Conservation (phyloP, 352 stramenopile genomes). For the Plasmopara muralis region DNA sequence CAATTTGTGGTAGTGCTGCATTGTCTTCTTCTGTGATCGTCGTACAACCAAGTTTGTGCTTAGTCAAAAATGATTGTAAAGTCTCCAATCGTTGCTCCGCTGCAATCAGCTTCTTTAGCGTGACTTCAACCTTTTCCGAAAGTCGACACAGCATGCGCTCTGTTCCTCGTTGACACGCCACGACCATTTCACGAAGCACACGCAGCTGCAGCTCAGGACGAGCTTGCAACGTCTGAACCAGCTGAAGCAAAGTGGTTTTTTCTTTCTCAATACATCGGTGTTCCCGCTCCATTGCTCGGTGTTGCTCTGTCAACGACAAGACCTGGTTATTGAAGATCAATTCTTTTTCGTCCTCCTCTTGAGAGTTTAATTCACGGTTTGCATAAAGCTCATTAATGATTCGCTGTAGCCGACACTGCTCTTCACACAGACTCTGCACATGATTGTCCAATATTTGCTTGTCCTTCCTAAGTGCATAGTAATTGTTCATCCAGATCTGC, state of each 20-base stretch:
- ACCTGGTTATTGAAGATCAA: slow-evolving; percentile 12
- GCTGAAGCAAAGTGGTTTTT: slow-evolving; percentile 17
- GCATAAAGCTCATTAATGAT: slow-evolving; percentile 19
- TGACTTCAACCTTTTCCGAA: slow-evolving; percentile 13
- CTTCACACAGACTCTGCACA: slow-evolving; percentile 20
- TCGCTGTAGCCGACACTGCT: slow-evolving; percentile 26
- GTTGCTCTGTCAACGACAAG: slow-evolving; percentile 15
- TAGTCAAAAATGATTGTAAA: slow-evolving; percentile 9
- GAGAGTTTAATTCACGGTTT: slow-evolving; percentile 7
- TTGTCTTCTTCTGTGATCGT: slow-evolving; percentile 4
- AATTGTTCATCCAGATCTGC: slow-evolving; percentile 71
- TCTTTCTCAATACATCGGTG: slow-evolving; percentile 16
- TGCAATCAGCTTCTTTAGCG: slow-evolving; percentile 14
- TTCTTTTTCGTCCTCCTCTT: slow-evolving; percentile 6
- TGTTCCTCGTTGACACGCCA: slow-evolving; percentile 26
- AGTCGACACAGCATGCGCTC: slow-evolving; percentile 25
- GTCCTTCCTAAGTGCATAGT: slow-evolving; percentile 30
- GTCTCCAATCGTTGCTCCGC: slow-evolving; percentile 15
- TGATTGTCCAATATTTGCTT: slow-evolving; percentile 31
- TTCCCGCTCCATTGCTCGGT: slow-evolving; percentile 16
- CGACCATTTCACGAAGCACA: slow-evolving; percentile 37
- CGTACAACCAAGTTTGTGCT: background rate
- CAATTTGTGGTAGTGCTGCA: slow-evolving; percentile 12
- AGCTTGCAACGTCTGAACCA: slow-evolving; percentile 41
- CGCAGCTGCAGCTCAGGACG: slow-evolving; percentile 32